Evolutionary conservation across 345 rosid genomes (phyloP).

Genomic region (Fremontodendron californicum): DNA sequence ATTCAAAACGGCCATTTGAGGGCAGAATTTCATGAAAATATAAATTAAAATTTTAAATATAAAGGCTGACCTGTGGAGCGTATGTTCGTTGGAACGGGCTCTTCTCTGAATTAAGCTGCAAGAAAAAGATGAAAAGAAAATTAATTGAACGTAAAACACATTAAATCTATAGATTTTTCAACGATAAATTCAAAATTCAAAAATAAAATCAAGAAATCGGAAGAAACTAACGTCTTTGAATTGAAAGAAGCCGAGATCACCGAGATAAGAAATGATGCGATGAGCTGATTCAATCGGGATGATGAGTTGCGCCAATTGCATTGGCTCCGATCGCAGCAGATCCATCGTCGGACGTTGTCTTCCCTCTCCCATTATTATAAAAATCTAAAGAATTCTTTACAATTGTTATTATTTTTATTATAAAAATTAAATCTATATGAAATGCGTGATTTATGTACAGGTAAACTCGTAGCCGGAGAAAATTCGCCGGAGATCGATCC

Average conservation of each 20-base stretch:
- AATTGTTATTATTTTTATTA: not conserved
- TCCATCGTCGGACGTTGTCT: constrained; percentile 51
- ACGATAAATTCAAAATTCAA: not conserved
- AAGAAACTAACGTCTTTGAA: constrained; percentile 58
- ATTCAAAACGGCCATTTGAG: not conserved
- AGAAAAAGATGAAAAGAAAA: not conserved
- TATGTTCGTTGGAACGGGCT: constrained; percentile 63
- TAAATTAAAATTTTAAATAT: not conserved
- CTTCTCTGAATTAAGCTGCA: constrained; percentile 62
- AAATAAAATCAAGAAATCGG: not conserved
- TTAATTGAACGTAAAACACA: not conserved
- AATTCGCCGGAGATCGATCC: constrained; percentile 22
- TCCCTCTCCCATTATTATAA: constrained; percentile 27
- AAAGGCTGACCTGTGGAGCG: constrained; percentile 53
- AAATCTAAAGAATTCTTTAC: not conserved
- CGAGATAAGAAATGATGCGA: constrained; percentile 54
- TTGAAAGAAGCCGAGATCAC: constrained; percentile 62
- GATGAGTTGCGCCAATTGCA: constrained; percentile 67
- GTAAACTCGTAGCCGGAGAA: not conserved
- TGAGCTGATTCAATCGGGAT: constrained; percentile 57
- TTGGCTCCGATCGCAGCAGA: constrained; percentile 66
- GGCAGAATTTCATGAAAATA: not conserved
- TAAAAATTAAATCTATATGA: constrained; percentile 1
- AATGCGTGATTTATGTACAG: not conserved
- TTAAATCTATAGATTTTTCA: constrained; percentile 2